Evolutionary conservation across 805 yeast species (phyloP), one percentile per base, ranked within the genome.

Genomic region (Candida nanaspora): DNA sequence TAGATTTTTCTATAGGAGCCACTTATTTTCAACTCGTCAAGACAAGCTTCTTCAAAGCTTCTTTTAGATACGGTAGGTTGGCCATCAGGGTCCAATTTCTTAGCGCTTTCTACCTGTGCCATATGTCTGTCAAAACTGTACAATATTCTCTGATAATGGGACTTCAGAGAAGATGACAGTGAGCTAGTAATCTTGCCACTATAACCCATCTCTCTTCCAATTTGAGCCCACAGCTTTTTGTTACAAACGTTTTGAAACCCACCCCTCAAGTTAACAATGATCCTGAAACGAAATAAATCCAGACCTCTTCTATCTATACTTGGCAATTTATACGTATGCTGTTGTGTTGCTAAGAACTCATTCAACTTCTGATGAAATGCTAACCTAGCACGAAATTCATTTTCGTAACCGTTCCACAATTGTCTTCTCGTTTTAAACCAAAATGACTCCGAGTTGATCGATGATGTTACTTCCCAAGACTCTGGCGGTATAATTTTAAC

Each of bases 181-280:
- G 87, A 80, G 26, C 85, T 79, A 74, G 81, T 79, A 39, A 80
- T 78, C 48, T 78, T 72, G 2, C 86, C 87, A 26, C 77, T 72
- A 55, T 80, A 83, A 0, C 95, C 94, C 38, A 86, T 62, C 50
- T 85, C 95, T 41, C 88, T 68, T 13, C 91, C 91, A 9, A 86
- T 73, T 52, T 83, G 87, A 1, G 87, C 87, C 96, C 95, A 86
- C 35, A 76, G 65, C 51, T 83, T 82, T 41, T 72, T 72, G 41
- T 70, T 59, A 35, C 82, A 74, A n/a, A 86, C 88, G 10, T 61
- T 67, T 10, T 68, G 66, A 53, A 69, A 79, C 0, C 94, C 94
- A 16, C 93, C 93, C 44, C 82, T 65, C 15, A 73, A 54, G 16
- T 70, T 63, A 2, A 86, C 93, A 13, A 76, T 68, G 30, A 71